Percentiles rank a stretch among this genome's conserved stretches.
Evolutionary conservation across 2,329 filamentous ascomycete genomes (phyloP).

Genomic region (Acrocalymma vagum): DNA sequence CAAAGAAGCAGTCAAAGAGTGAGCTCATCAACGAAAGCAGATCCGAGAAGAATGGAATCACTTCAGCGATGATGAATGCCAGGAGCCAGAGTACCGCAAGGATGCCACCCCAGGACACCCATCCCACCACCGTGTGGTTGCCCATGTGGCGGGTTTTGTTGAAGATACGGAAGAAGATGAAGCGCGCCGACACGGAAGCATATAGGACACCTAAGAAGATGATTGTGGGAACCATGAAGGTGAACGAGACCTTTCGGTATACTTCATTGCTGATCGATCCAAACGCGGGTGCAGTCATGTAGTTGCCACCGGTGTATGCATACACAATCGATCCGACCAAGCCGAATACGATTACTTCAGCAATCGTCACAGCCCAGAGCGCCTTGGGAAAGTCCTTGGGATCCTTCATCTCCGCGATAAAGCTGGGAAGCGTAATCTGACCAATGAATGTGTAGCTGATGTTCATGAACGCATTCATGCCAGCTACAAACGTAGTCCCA

Average conservation of each 20-base stretch:
- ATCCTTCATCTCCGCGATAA: constrained; percentile 92
- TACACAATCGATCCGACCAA: constrained; percentile 84
- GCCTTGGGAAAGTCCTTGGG: constrained; percentile 90
- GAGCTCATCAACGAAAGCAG: constrained; percentile 80
- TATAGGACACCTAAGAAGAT: constrained; percentile 93
- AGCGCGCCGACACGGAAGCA: constrained; percentile 87
- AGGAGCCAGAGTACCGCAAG: constrained; percentile 79
- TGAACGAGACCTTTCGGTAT: constrained; percentile 89
- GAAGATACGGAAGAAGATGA: constrained; percentile 91
- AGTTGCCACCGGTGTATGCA: constrained; percentile 87
- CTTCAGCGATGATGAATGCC: constrained; percentile 91
- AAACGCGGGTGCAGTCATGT: constrained; percentile 88
- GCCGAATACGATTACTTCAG: constrained; percentile 86
- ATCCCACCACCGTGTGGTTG: constrained; percentile 82
- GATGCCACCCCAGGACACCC: constrained; percentile 80
- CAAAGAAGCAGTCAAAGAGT: constrained; percentile 91
- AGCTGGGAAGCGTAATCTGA: constrained; percentile 91
- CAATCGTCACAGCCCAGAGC: constrained; percentile 88
- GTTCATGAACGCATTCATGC: constrained; percentile 90
- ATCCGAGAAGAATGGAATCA: constrained; percentile 92
- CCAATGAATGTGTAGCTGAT: constrained; percentile 97
- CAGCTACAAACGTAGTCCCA: constrained; percentile 81
- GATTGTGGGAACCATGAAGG: constrained; percentile 94
- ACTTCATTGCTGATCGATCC: constrained; percentile 77
- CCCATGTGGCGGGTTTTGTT: constrained; percentile 80